phyloP scores from a whole-genome alignment of 2,329 filamentous ascomycete species.

The Paramyrothecium roridum region DNA sequence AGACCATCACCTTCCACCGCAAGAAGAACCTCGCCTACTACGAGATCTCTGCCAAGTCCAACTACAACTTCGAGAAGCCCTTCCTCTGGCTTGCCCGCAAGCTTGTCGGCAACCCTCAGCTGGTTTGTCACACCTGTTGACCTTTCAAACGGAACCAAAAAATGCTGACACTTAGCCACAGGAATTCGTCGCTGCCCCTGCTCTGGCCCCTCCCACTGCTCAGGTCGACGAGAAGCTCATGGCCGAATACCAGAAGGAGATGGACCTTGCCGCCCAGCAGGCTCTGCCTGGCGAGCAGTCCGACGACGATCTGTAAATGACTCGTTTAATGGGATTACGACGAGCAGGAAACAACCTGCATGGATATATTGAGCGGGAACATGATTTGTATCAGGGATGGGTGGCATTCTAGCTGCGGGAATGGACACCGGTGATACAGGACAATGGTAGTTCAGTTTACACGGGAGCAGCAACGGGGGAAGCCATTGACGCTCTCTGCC shows the following conservation, averaged over 20 bases:
- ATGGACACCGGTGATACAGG: conserved; percentile 36
- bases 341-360: background rate
- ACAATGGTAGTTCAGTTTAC: conserved; percentile 26
- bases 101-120: conserved; percentile 82
- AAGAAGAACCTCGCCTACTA: conserved; percentile 99
- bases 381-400: conserved; percentile 13
- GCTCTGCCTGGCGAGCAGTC: conserved; percentile 96
- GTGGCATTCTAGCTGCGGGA: conserved; percentile 24
- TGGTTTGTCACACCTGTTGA: conserved; percentile 10
- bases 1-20: conserved; percentile 99
- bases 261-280: conserved; percentile 74
- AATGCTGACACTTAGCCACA: conserved; percentile 31
- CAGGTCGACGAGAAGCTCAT: conserved; percentile 82
- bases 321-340: conserved; percentile 16
- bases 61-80: conserved; percentile 99
- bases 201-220: conserved; percentile 90
- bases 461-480: conserved; percentile 7
- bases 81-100: conserved; percentile 99
- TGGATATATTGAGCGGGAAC: background rate
- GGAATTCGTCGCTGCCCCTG: conserved; percentile 96
- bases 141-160: too few relatives aligned
- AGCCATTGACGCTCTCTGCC: background rate
- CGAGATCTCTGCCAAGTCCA: conserved; percentile 99
- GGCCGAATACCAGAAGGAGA: conserved; percentile 81
- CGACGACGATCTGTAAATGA: conserved; percentile 60